Evolutionary conservation across 73 alveolate genomes (phyloP).

Genomic region (Tetrahymena malaccensis): DNA sequence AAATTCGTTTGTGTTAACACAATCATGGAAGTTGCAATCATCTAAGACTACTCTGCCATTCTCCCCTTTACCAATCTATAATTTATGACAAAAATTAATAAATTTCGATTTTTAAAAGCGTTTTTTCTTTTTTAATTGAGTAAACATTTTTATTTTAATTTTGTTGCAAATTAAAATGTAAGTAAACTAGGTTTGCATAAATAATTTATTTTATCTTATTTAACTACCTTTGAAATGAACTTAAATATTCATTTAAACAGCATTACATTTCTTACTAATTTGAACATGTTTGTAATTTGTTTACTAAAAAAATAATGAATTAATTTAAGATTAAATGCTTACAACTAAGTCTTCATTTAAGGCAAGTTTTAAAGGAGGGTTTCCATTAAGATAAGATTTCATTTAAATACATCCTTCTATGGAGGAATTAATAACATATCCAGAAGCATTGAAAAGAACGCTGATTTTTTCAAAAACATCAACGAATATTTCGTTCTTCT

Average conservation of each 20-base stretch:
- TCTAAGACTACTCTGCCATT: constrained; percentile 80
- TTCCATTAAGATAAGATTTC: constrained; percentile 37
- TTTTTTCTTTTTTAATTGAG: background rate
- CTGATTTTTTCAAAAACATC: constrained; percentile 95
- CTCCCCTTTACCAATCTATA: constrained; percentile 16
- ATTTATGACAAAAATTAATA: constrained; percentile 14
- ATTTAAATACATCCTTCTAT: constrained; percentile 97
- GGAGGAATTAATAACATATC: constrained; percentile 90
- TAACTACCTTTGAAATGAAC: too few relatives aligned
- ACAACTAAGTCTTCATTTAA: constrained; percentile 59
- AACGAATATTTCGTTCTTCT: constrained; percentile 95
- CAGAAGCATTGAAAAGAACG: constrained; percentile 90
- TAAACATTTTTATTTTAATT: background rate
- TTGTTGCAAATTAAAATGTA: too few relatives aligned
- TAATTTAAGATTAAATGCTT: constrained; percentile 3
- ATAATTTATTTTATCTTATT: too few relatives aligned
- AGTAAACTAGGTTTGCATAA: too few relatives aligned
- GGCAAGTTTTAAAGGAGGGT: background rate
- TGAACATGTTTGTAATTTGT: background rate
- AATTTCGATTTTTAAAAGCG: background rate
- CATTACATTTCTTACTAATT: background rate
- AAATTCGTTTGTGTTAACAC: constrained; percentile 92
- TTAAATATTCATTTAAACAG: too few relatives aligned
- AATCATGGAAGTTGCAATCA: constrained; percentile 97
- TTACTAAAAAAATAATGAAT: constrained; percentile 12